Conservation (phyloP, 768 basidiomycete species). For the Serendipita indica region DNA sequence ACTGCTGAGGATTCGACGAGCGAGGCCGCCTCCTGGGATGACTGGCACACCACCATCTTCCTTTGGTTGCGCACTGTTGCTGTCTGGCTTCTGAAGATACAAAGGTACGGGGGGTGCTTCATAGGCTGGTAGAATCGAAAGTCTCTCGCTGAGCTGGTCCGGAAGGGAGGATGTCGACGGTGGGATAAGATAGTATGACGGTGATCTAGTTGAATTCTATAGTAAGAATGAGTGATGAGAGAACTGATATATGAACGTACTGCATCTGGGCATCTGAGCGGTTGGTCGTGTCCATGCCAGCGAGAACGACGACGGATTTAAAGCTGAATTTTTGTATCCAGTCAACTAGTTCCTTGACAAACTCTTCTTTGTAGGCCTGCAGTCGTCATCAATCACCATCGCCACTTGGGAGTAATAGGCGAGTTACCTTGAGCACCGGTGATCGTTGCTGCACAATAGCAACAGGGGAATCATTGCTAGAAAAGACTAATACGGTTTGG, state of each 20-base stretch:
- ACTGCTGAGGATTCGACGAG: slow-evolving; percentile 47
- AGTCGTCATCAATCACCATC: neutral
- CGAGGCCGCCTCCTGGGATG: slow-evolving; percentile 66
- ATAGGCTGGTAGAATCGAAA: slow-evolving; percentile 30
- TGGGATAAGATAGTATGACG: slow-evolving; percentile 30
- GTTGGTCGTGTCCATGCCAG: slow-evolving; percentile 60
- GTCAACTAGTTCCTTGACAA: slow-evolving; percentile 38
- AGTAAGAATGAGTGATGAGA: neutral
- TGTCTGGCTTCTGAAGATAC: neutral
- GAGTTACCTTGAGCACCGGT: slow-evolving; percentile 54
- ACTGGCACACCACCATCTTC: slow-evolving; percentile 36
- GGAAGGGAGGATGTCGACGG: slow-evolving; percentile 23
- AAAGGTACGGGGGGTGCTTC: slow-evolving; percentile 32
- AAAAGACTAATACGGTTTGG: slow-evolving; percentile 39
- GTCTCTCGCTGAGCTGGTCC: neutral
- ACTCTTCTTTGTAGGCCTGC: slow-evolving; percentile 55
- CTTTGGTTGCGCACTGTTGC: neutral
- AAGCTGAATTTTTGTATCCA: slow-evolving; percentile 41
- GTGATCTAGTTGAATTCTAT: slow-evolving; percentile 20
- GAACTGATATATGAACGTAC: slow-evolving; percentile 29
- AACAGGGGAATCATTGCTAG: slow-evolving; percentile 33
- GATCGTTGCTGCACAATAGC: slow-evolving; percentile 65
- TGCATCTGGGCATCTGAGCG: slow-evolving; percentile 65
- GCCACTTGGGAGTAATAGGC: neutral
- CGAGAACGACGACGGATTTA: slow-evolving; percentile 44